A percentile compares a stretch with the other conserved stretches of the same genome.
These are phyloP conservation scores for Striga hermonthica DNA, from an alignment of 305 asterid species.

Conservation along the genomic window DNA sequence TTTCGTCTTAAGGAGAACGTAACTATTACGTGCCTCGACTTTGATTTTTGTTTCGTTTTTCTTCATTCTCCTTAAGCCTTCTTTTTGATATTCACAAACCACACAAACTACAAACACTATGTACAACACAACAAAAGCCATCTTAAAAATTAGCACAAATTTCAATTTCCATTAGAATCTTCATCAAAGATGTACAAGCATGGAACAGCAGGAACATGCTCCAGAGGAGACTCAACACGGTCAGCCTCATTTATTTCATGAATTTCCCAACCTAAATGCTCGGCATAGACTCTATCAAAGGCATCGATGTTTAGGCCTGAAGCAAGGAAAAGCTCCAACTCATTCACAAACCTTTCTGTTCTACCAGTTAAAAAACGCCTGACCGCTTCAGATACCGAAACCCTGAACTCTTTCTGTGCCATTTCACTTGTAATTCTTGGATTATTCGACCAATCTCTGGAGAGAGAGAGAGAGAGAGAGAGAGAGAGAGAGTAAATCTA, in stretches of 20 bases:
- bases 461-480: neutral
- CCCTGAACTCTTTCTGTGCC: constrained; percentile 44
- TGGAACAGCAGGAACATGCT: constrained; percentile 40
- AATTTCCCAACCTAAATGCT: constrained; percentile 58
- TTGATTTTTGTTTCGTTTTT: no score
- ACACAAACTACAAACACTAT: no score
- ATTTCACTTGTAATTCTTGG: constrained; percentile 35
- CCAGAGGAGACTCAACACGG: constrained; percentile 35
- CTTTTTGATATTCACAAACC: no score
- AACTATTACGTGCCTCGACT: no score
- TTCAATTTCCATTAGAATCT: constrained; percentile 41
- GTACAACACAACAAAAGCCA: no score
- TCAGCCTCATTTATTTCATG: constrained; percentile 33
- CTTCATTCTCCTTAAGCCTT: no score
- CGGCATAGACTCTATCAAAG: constrained; percentile 50
- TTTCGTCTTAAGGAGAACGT: no score
- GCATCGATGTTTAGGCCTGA: constrained; percentile 66
- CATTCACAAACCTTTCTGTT: constrained; percentile 55
- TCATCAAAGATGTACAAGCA: constrained; percentile 56
- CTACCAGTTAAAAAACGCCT: constrained; percentile 61
- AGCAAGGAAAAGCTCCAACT: constrained; percentile 61
- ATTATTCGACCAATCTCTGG: constrained; percentile 45
- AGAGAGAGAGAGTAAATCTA: no score
- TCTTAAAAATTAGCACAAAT: no score
- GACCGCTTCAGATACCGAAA: constrained; percentile 48